These are phyloP conservation scores for Ceratopteris richardii DNA, from an alignment of 75 land plant species.

Conservation along the genomic window DNA sequence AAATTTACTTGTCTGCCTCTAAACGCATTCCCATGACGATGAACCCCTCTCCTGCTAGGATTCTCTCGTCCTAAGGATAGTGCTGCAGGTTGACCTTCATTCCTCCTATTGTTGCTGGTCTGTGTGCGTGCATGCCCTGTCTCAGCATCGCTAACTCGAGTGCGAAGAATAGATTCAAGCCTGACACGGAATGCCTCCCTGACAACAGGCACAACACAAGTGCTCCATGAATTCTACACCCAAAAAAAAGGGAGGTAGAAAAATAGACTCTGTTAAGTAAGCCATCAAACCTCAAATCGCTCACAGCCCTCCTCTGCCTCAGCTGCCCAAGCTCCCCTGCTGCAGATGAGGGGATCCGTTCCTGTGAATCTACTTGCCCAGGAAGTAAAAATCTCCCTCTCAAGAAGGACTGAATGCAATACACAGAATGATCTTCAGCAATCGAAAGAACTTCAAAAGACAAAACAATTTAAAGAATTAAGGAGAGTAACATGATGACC, in stretches of 20 bases:
- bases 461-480: background rate
- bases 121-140: slow-evolving; percentile 15
- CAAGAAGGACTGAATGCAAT: slow-evolving; percentile 49
- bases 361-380: slow-evolving; percentile 49
- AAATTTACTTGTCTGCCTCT: slow-evolving; percentile 17
- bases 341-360: slow-evolving; percentile 73
- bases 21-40: background rate
- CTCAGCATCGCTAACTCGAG: slow-evolving; percentile 38
- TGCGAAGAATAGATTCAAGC: slow-evolving; percentile 65
- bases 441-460: background rate
- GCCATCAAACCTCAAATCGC: slow-evolving; percentile 60
- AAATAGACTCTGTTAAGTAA: too few species aligned
- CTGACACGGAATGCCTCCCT: slow-evolving; percentile 84
- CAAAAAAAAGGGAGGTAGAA: too few species aligned
- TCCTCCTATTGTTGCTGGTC: slow-evolving; percentile 13
- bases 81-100: slow-evolving; percentile 7
- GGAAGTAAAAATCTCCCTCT: slow-evolving; percentile 84
- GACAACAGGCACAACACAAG: background rate
- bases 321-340: slow-evolving; percentile 76
- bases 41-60: slow-evolving; percentile 3
- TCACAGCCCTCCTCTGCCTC: slow-evolving; percentile 76
- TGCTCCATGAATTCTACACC: too few species aligned
- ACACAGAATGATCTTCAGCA: background rate
- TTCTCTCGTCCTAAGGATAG: background rate
- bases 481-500: slow-evolving; percentile 24